A percentile compares a stretch with the other conserved stretches of the same genome.
These are phyloP conservation scores for Penicillium oxalicum DNA, from an alignment of 2,329 filamentous ascomycete genomes.

Conservation along the genomic window DNA sequence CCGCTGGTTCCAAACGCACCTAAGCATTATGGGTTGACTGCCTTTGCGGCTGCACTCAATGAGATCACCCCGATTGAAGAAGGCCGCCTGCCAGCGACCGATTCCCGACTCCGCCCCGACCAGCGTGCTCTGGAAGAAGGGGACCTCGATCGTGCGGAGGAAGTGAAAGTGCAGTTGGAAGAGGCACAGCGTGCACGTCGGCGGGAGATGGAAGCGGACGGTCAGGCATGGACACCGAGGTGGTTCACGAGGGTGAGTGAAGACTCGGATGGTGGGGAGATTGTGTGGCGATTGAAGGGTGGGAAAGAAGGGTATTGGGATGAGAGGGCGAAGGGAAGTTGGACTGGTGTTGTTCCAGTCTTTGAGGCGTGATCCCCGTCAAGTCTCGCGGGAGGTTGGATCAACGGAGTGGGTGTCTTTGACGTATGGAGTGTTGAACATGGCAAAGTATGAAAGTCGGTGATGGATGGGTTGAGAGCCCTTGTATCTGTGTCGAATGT, in stretches of 20 bases:
- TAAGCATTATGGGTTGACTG: constrained; percentile 80
- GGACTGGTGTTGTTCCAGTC: constrained; percentile 54
- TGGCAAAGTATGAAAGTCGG: too few relatives aligned
- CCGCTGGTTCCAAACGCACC: constrained; percentile 70
- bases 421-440: too few relatives aligned
- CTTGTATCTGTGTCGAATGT: too few relatives aligned
- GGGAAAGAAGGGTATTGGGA: constrained; percentile 95
- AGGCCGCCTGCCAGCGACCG: constrained; percentile 69
- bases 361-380: constrained; percentile 35
- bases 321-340: constrained; percentile 62
- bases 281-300: constrained; percentile 63
- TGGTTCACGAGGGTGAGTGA: constrained; percentile 73
- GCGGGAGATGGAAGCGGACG: constrained; percentile 66
- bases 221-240: constrained; percentile 64
- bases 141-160: constrained; percentile 75
- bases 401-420: background rate
- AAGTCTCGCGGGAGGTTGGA: background rate
- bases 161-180: constrained; percentile 74
- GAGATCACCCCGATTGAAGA: constrained; percentile 78
- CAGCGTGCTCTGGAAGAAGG: constrained; percentile 80
- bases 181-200: constrained; percentile 75
- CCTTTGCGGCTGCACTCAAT: constrained; percentile 80
- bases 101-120: constrained; percentile 77
- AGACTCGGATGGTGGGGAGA: constrained; percentile 34
- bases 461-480: too few relatives aligned